Percentiles rank a stretch among this genome's conserved stretches.
Evolutionary conservation across 805 yeast genomes (phyloP).

Genomic region (Limtongia smithiae): DNA sequence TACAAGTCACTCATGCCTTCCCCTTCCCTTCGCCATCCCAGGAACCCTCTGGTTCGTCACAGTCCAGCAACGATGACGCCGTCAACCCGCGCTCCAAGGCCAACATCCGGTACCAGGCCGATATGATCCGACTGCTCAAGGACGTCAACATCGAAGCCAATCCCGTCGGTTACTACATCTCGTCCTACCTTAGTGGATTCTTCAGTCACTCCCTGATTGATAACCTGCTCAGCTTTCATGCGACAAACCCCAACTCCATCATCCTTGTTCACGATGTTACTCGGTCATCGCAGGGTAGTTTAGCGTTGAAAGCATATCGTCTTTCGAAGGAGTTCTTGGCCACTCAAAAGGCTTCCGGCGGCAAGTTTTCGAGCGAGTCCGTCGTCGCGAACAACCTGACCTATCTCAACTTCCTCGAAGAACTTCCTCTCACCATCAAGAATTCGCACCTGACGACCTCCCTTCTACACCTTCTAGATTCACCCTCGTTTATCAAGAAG

Average conservation of each 20-base stretch:
- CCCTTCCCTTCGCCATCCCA: slow-evolving; percentile 60
- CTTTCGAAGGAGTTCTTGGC: slow-evolving; percentile 60
- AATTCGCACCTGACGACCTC: slow-evolving; percentile 66
- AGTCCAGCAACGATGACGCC: slow-evolving; percentile 51
- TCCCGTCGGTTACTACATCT: slow-evolving; percentile 78
- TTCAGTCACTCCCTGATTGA: slow-evolving; percentile 62
- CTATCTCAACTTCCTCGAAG: slow-evolving; percentile 65
- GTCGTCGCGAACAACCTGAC: slow-evolving; percentile 58
- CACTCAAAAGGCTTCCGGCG: slow-evolving; percentile 44
- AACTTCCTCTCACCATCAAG: slow-evolving; percentile 60
- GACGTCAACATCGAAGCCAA: slow-evolving; percentile 64
- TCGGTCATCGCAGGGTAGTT: slow-evolving; percentile 54
- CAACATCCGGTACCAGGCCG: slow-evolving; percentile 66
- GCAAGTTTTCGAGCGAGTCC: slow-evolving; percentile 63
- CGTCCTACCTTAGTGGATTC: slow-evolving; percentile 65
- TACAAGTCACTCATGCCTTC: slow-evolving; percentile 55
- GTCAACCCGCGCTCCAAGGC: slow-evolving; percentile 59
- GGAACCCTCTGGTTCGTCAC: slow-evolving; percentile 22
- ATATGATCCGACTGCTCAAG: slow-evolving; percentile 58
- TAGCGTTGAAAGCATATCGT: slow-evolving; percentile 65
- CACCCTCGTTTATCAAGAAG: slow-evolving; percentile 17
- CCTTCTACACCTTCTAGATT: slow-evolving; percentile 41
- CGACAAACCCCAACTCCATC: slow-evolving; percentile 49
- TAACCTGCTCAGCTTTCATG: slow-evolving; percentile 62
- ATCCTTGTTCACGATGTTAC: slow-evolving; percentile 56